Percentiles rank a stretch among this genome's conserved stretches.
Conservation (phyloP, 768 basidiomycete species). For the Phanerodontia chrysosporium region DNA sequence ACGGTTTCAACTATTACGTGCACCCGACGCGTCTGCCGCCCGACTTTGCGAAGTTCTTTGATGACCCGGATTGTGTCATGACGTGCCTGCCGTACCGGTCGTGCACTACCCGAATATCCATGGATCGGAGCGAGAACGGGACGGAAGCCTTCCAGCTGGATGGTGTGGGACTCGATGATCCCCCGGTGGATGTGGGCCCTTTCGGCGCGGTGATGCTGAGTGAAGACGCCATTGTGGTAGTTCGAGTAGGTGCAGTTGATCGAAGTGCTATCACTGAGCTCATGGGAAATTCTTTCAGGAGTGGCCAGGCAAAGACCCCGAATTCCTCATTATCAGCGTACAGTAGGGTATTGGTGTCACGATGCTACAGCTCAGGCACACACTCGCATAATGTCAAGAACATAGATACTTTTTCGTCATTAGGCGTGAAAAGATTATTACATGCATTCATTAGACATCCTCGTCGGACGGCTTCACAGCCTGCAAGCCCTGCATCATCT, state of each 20-base stretch:
- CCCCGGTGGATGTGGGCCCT: not conserved
- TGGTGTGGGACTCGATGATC: not conserved
- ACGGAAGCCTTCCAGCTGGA: not conserved
- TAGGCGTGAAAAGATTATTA: not conserved
- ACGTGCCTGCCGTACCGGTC: constrained; percentile 10
- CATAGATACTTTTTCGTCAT: not conserved
- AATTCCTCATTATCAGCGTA: not conserved
- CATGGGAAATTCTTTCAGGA: not conserved
- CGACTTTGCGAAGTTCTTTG: constrained; percentile 4
- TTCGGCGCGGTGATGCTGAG: constrained; percentile 8
- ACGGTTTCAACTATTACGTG: not conserved
- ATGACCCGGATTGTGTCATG: not conserved
- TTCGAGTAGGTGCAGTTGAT: not conserved
- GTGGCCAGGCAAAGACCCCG: not conserved
- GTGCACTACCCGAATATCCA: not conserved
- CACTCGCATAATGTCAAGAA: not conserved
- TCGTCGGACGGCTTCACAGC: constrained; percentile 43
- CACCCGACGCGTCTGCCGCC: not conserved
- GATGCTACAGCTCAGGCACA: too few relatives aligned
- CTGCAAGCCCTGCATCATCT: constrained; percentile 69
- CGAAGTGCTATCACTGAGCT: not conserved
- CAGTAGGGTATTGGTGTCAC: not conserved
- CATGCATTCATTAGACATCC: constrained; percentile 17
- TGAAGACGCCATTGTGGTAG: constrained; percentile 13
- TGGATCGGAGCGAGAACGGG: not conserved